phyloP scores from a whole-genome alignment of 345 rosid genomes.

The Carallia pectinifolia region DNA sequence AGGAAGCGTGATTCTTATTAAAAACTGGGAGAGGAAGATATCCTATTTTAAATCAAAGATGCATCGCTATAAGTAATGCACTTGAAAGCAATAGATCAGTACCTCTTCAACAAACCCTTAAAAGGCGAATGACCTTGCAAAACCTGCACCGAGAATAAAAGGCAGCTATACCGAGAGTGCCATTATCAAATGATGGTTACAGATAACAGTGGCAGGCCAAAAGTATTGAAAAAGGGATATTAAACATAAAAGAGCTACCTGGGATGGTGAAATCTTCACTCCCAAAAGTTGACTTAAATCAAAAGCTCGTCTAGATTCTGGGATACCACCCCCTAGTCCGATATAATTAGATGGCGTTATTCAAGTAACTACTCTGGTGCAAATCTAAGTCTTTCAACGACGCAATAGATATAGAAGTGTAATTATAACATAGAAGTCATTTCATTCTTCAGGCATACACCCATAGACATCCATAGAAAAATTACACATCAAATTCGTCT shows the following conservation, averaged over 20 bases:
- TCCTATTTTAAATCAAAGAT: background rate
- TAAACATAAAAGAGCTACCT: constrained; percentile 23
- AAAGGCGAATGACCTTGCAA: constrained; percentile 52
- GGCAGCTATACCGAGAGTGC: constrained; percentile 22
- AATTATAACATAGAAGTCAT: background rate
- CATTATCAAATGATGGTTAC: constrained; percentile 19
- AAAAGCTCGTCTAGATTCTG: constrained; percentile 40
- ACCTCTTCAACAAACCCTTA: constrained; percentile 40
- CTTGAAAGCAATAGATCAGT: constrained; percentile 1
- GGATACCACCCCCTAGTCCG: constrained; percentile 48
- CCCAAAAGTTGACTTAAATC: constrained; percentile 43
- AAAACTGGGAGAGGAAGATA: background rate
- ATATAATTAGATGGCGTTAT: background rate
- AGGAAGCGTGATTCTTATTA: background rate
- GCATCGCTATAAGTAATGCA: background rate
- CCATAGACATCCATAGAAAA: background rate
- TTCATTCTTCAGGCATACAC: background rate
- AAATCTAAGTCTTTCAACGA: background rate
- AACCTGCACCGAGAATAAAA: constrained; percentile 34
- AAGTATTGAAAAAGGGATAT: background rate
- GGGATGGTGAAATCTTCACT: constrained; percentile 41
- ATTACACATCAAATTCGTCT: background rate
- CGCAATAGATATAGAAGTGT: no score
- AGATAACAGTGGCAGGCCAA: background rate
- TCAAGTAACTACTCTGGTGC: background rate